phyloP scores from a whole-genome alignment of 345 rosid genomes.

The Cardamine chenopodiifolia region DNA sequence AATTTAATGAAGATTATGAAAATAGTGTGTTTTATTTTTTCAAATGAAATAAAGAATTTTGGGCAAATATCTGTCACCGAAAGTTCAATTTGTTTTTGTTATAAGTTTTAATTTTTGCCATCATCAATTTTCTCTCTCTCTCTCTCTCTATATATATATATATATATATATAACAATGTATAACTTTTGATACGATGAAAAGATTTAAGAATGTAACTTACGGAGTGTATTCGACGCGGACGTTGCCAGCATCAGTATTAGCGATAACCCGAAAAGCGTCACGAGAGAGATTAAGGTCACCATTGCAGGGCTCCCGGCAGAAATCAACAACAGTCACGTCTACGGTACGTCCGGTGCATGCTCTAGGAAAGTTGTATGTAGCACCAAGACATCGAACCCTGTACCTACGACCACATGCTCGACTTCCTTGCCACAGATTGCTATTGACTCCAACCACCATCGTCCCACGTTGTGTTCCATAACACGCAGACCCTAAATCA shows the following conservation, averaged over 20 bases:
- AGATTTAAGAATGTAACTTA: conserved; percentile 20
- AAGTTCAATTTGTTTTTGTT: no score
- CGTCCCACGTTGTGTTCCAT: conserved; percentile 17
- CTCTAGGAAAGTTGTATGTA: conserved; percentile 29
- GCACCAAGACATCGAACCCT: conserved; percentile 49
- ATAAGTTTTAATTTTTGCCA: no score
- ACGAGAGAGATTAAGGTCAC: conserved; percentile 52
- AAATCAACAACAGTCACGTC: conserved; percentile 51
- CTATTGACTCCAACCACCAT: conserved; percentile 52
- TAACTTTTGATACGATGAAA: neutral
- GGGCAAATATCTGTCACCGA: no score
- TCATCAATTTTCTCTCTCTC: no score
- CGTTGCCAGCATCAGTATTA: conserved; percentile 48
- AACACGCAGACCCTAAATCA: conserved; percentile 50
- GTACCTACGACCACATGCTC: conserved; percentile 57
- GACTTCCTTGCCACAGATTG: conserved; percentile 39
- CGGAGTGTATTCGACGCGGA: conserved; percentile 39
- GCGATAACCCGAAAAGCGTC: conserved; percentile 60
- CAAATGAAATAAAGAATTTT: no score
- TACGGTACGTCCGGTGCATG: conserved; percentile 47
- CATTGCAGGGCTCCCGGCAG: conserved; percentile 47
- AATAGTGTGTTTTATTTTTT: no score
- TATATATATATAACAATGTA: neutral
- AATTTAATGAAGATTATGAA: neutral
- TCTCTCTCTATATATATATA: no score